Base-by-base conservation (phyloP, 1,284 basidiomycete genomes). In the Amylostereum chailletii region DNA sequence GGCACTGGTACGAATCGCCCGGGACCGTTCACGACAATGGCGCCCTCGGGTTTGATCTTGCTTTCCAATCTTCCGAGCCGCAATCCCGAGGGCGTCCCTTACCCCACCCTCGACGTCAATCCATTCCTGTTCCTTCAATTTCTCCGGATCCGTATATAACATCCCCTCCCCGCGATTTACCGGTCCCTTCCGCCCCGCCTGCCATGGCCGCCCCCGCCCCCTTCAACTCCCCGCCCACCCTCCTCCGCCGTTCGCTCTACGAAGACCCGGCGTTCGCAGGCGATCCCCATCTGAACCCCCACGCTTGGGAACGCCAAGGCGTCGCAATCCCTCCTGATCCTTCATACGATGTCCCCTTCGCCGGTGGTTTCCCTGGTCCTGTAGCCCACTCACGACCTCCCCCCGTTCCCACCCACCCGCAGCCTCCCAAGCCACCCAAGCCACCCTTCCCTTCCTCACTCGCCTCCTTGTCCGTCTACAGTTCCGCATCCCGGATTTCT, bases 221-320 rank as follows among this genome's bases (percentile, higher is more conserved):
- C 42, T 48, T n/a, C 55, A 54, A 51, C 50, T 49, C 4, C 50
- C 51, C 52, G 30, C 46, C 51, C 55, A 40, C 42, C 43, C 46
- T 42, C 38, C 54, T 45, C 30, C 40, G 55, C 32, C 50, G 36
- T 27, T 56, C 51, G 8, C 42, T 52, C 33, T 9, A 37, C 49
- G 51, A 63, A 44, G 68, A 70, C 53, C 67, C 67, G 34, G 67
- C 68, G 10, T 71, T 70, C 60, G 65, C 68, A 32, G 50, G 53
- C 38, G 65, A 69, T 57, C 67, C 67, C 32, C 54, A 52, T 41
- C 49, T 51, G 43, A 68, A 70, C 52, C 67, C 65, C 4, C 29
- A 56, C 27, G 56, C 63, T 51, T 65, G 62, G 57, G 57, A 26
- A 10, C 37, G 36, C 9, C 19, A 34, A 26, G 34, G 46, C 42